Evolutionary conservation across 179 eudicot genomes (phyloP).

Genomic region (Corrigiola litoralis): DNA sequence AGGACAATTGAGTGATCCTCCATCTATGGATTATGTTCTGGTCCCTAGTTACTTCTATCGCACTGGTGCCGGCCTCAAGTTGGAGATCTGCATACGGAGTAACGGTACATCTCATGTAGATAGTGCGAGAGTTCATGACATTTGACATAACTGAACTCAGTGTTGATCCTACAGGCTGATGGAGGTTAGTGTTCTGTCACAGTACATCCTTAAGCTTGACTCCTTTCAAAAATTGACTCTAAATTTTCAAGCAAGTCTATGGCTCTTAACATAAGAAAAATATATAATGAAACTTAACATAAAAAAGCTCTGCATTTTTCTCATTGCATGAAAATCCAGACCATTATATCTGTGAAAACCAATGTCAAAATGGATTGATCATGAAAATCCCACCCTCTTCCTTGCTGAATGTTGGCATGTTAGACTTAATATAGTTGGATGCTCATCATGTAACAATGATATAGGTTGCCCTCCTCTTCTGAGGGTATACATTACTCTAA

Average conservation of each 20-base stretch:
- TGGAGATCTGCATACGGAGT: constrained; percentile 56
- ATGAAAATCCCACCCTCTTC: background rate
- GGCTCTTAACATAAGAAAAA: no score
- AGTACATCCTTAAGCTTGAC: background rate
- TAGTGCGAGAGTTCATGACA: background rate
- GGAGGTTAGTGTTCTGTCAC: constrained; percentile 18
- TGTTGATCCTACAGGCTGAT: background rate
- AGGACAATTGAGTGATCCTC: constrained; percentile 20
- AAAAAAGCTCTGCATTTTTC: background rate
- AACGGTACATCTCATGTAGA: background rate
- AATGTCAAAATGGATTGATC: background rate
- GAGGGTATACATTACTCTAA: no score
- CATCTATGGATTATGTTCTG: constrained; percentile 30
- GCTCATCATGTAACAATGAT: no score
- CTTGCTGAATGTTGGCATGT: background rate
- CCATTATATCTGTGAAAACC: constrained; percentile 2
- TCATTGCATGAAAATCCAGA: constrained; percentile 8
- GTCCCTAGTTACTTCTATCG: constrained; percentile 44
- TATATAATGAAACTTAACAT: no score
- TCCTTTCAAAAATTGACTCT: constrained; percentile 4
- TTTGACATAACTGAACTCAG: background rate
- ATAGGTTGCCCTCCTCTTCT: background rate
- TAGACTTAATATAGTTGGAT: no score
- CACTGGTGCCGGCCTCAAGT: constrained; percentile 19
- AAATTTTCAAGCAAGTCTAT: constrained; percentile 26